Evolutionary conservation across 1,284 basidiomycete genomes (phyloP), one percentile per base, ranked within the genome.

Genomic region (Tetrapyrgos nigripes): DNA sequence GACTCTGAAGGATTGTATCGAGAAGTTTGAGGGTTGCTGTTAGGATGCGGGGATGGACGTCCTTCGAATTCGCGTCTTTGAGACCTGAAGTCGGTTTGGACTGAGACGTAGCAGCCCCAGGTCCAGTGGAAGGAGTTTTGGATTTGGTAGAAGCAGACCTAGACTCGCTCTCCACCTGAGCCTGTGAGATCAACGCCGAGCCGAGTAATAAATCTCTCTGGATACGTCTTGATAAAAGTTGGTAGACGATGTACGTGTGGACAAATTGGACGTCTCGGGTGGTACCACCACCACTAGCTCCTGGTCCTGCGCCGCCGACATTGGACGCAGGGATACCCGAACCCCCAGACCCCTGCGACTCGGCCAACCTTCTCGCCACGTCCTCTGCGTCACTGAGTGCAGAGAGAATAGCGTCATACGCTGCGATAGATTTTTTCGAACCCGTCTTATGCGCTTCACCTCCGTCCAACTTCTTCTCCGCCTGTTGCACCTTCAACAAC

Each of bases 21-120:
- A 94, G 85, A 1, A 96, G 79, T 74, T 96, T 97, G 72, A 97
- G n/a, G n/a, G n/a, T n/a, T n/a, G n/a, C n/a, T n/a, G n/a, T n/a
- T n/a, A n/a, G n/a, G n/a, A n/a, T n/a, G n/a, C n/a, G n/a, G n/a
- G n/a, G n/a, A n/a, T n/a, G n/a, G n/a, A n/a, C n/a, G n/a, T n/a
- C n/a, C n/a, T n/a, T n/a, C n/a, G n/a, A n/a, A n/a, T n/a, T n/a
- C n/a, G n/a, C n/a, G n/a, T n/a, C n/a, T n/a, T n/a, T n/a, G n/a
- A n/a, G n/a, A n/a, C n/a, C n/a, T n/a, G n/a, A n/a, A n/a, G n/a
- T n/a, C n/a, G n/a, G n/a, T n/a, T n/a, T n/a, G n/a, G n/a, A n/a
- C n/a, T n/a, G n/a, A n/a, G n/a, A n/a, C n/a, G n/a, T n/a, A n/a
- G n/a, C n/a, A n/a, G n/a, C n/a, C n/a, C n/a, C n/a, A n/a, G n/a